Evolutionary conservation across 2,329 filamentous ascomycete genomes (phyloP).

Genomic region (Phyllosticta citriasiana): DNA sequence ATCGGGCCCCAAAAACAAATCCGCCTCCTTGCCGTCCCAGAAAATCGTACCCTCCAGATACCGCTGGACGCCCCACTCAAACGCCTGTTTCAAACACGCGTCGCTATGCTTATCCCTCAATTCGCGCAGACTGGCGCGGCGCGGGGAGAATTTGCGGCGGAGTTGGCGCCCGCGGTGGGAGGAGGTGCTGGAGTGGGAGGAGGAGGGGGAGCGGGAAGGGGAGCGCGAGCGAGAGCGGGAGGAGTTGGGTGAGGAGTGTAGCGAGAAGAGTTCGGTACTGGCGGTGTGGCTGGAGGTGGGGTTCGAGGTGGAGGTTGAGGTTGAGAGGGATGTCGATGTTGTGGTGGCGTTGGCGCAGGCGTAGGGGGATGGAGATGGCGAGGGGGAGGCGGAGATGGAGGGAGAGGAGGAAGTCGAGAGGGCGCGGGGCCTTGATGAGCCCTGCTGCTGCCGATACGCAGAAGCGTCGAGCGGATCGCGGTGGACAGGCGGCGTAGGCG

Average conservation of each 20-base stretch:
- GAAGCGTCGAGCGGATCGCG: neutral
- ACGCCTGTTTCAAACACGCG: slow-evolving; percentile 22
- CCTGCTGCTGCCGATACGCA: too few relatives aligned
- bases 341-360: neutral
- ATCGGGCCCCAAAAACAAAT: neutral
- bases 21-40: neutral
- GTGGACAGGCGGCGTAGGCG: neutral
- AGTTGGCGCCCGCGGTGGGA: slow-evolving; percentile 11
- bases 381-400: neutral
- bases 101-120: slow-evolving; percentile 26
- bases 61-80: slow-evolving; percentile 20
- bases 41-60: slow-evolving; percentile 22
- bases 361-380: neutral
- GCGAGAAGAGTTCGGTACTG: too few relatives aligned
- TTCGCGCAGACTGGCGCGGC: slow-evolving; percentile 21
- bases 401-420: neutral
- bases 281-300: too few relatives aligned
- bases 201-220: slow-evolving; percentile 37
- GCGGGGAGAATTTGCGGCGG: slow-evolving; percentile 17
- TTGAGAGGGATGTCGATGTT: neutral
- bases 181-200: slow-evolving; percentile 8
- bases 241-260: too few relatives aligned
- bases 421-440: neutral
- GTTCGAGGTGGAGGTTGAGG: neutral
- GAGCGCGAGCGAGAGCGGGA: neutral